Evolutionary conservation across 2,329 filamentous ascomycete species (phyloP).

Genomic region (Ophiocordyceps polyrhachis-furcata): DNA sequence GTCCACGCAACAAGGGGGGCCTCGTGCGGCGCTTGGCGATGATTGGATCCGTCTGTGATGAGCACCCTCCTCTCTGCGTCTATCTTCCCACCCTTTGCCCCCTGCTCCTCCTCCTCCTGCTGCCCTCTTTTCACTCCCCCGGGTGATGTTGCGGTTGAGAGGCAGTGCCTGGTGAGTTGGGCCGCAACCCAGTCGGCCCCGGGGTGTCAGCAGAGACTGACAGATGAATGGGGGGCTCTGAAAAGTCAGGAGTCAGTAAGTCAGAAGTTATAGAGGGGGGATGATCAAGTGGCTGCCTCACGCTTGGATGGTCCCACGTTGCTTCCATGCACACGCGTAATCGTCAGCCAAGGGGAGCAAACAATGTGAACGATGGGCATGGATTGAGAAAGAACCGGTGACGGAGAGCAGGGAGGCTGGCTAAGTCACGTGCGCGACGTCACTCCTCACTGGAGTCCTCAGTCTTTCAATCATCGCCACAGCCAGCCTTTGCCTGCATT

Average conservation of each 20-base stretch:
- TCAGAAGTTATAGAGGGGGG: not conserved
- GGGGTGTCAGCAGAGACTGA: not conserved
- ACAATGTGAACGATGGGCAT: not conserved
- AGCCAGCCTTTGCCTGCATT: no score
- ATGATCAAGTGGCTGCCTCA: not conserved
- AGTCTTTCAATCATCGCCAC: no score
- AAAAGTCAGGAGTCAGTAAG: not conserved
- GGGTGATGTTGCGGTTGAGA: not conserved
- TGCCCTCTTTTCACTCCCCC: no score
- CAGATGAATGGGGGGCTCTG: not conserved
- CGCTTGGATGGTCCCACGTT: not conserved
- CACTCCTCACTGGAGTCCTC: no score
- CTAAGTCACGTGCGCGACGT: not conserved
- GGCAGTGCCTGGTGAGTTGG: not conserved
- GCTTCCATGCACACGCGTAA: not conserved
- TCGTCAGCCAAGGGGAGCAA: not conserved
- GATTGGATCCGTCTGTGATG: not conserved
- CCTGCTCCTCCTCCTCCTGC: no score
- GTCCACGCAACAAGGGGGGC: slow-evolving; percentile 4
- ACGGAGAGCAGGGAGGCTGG: not conserved
- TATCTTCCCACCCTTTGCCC: no score
- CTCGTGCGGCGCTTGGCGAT: not conserved
- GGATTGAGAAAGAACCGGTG: not conserved
- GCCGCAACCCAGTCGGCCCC: not conserved
- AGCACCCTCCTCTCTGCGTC: not conserved